Percentiles rank a stretch among this genome's conserved stretches.
Conservation (phyloP, 2,329 filamentous ascomycete species). For the Westerdykella aurantiaca region DNA sequence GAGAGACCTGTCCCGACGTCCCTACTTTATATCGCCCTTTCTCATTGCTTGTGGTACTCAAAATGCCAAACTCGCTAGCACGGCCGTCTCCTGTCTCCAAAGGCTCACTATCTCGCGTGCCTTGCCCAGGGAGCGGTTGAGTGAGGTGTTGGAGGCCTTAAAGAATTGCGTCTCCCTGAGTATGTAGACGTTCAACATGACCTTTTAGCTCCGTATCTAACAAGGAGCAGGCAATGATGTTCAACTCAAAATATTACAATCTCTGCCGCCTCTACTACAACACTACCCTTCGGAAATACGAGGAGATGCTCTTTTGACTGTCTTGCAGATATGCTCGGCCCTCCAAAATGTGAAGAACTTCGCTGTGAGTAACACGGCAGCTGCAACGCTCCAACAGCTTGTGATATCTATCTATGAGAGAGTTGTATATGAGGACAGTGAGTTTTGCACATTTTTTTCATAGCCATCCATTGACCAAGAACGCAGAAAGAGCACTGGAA, state of each 20-base stretch:
- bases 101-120: conserved; percentile 77
- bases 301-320: conserved; percentile 72
- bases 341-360: conserved; percentile 87
- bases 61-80: conserved; percentile 83
- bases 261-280: conserved; percentile 79
- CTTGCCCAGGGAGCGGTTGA: conserved; percentile 70
- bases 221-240: conserved; percentile 63
- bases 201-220: conserved; percentile 9
- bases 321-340: conserved; percentile 85
- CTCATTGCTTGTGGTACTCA: conserved; percentile 86
- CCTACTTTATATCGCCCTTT: conserved; percentile 87
- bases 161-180: conserved; percentile 70
- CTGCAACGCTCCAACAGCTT: conserved; percentile 92
- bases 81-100: conserved; percentile 83
- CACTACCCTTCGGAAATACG: conserved; percentile 80
- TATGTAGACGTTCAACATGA: conserved; percentile 38
- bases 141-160: conserved; percentile 81
- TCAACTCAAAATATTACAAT: conserved; percentile 92
- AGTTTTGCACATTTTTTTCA: background rate
- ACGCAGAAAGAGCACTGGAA: conserved; percentile 40
- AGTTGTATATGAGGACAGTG: conserved; percentile 74
- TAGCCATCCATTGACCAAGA: conserved; percentile 8
- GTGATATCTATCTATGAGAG: conserved; percentile 92
- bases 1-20: conserved; percentile 72
- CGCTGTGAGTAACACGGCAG: conserved; percentile 91